Conservation (phyloP, 805 yeast genomes). For the Candida endomychidarum region DNA sequence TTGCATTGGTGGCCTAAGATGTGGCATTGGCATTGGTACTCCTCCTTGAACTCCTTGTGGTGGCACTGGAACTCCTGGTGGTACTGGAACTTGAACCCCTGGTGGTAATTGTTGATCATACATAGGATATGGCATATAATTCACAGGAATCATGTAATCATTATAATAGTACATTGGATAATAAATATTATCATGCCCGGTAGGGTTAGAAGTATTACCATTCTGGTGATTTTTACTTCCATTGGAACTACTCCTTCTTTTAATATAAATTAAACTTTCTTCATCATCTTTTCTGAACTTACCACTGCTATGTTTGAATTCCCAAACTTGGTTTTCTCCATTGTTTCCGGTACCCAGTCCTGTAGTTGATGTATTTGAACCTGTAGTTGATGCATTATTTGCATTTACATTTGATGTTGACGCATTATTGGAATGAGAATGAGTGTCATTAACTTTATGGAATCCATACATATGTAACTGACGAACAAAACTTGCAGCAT, state of each 20-base stretch:
- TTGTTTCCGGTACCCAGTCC: too few species aligned
- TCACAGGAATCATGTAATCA: conserved; percentile 15
- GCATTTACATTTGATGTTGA: conserved; percentile 2
- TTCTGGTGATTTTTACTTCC: conserved; percentile 10
- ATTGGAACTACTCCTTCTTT: conserved; percentile 47
- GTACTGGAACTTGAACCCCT: neutral
- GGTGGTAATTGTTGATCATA: conserved; percentile 11
- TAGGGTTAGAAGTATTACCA: conserved; percentile 1
- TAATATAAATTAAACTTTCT: conserved; percentile 43
- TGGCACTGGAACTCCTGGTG: neutral
- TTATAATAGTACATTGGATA: conserved; percentile 13
- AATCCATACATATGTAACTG: conserved; percentile 97
- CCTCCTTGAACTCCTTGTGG: conserved; percentile 1
- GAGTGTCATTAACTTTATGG: conserved; percentile 66
- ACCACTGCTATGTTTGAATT: conserved; percentile 54
- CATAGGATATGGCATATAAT: conserved; percentile 11
- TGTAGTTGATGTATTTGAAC: conserved; percentile 22
- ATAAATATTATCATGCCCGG: conserved; percentile 4
- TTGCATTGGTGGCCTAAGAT: conserved; percentile 1
- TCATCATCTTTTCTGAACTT: conserved; percentile 51
- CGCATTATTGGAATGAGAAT: conserved; percentile 7
- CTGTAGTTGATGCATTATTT: conserved; percentile 13
- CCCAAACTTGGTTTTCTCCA: conserved; percentile 46
- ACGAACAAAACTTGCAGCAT: conserved; percentile 88
- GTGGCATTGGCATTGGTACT: conserved; percentile 1